Base-by-base conservation (phyloP, 2,329 filamentous ascomycete species). In the Trichoderma oligosporum region DNA sequence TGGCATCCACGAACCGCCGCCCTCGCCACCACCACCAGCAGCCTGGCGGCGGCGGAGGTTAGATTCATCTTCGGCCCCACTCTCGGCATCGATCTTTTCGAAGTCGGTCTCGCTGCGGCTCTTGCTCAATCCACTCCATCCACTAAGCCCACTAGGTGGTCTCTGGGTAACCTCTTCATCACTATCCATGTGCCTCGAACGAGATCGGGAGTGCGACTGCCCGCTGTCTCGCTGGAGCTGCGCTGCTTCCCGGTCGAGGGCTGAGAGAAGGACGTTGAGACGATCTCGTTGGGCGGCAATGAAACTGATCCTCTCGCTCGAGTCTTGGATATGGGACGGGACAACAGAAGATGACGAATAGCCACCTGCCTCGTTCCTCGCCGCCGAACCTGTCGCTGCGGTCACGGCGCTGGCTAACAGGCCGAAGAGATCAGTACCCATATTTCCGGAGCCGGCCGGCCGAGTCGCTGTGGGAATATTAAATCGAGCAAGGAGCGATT, bases 71-170 rank as follows among this genome's bases (percentile, higher is more conserved):
- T 83, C 85, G 24, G 75, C 76, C 8, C 80, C 80, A 66, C 85
- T 87, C 67, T 92, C 88, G 31, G 86, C 84, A 61, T 94, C 88
- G 63, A 95, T 89, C 70, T 90, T 89, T 67, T 96, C 91, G 67
- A 97, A 97, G 65, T 96, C 93, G 18, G 82, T 83, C 69, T 96
- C 91, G 70, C 89, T 95, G 62, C 85, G 85, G 67, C 89, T 93
- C 75, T 93, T 93, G 65, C 83, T 87, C 65, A 96, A 74, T 3
- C 77, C 83, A 60, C 79, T 81, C 65, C 72, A 72, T 49, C 71
- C 70, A 62, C 77, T 78, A 45, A 77, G 70, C n/a, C 79, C 76
- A 70, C 76, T 76, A 59, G 76, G 70, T 27, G 74, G 76, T 51
- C 79, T 73, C 60, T 77, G 71, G 3, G 70, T 66, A 18, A 67